Base-by-base conservation (phyloP, 2,329 filamentous ascomycete genomes). In the Trichoderma semiorbis region DNA sequence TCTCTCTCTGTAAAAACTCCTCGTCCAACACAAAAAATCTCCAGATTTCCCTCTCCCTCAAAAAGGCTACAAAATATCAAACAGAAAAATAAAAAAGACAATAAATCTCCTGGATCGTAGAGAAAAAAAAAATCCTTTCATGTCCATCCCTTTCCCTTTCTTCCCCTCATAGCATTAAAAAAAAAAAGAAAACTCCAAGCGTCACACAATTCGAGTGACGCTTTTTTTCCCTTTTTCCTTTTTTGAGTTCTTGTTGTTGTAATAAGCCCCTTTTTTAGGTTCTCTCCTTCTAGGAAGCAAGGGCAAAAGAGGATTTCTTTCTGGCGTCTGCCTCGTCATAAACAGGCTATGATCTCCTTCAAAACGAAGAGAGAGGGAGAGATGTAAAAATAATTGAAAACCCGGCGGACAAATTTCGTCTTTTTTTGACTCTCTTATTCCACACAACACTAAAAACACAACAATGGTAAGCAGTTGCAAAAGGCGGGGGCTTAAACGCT, bases 381-480 rank as follows among this genome's bases (percentile, higher is more conserved):
- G 21, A 63, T n/a, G 26, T n/a, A 14, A 43, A 43, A 67, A n/a
- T 58, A 47, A 21, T 53, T 53, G 34, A 43, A 66, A 7, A 43
- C 47, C 47, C 47, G 47, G 63, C 70, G 26, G 58, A 61, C 21
- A 55, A 32, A 26, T 32, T 62, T 62, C 43, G 64, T 58, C 55
- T 55, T 30, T 62, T 26, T 53, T 53, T 36, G n/a, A 47, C 55
- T 34, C 50, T 58, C 39, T 34, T 60, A 55, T 61, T 71, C 69
- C 69, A 62, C 24, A 67, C 55, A 55, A 53, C 36, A 62, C 55
- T 60, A 64, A 66, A 67, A 36, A 71, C 26, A 60, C 32, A 43
- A 26, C 58, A 57, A 58, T 53, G 36, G 39, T 69, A 69, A 69
- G 66, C 66, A 53, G 26, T 43, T 66, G 47, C 69, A 71, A 43